phyloP scores from a whole-genome alignment of 306 rosid genomes.

The Malus sieversii region DNA sequence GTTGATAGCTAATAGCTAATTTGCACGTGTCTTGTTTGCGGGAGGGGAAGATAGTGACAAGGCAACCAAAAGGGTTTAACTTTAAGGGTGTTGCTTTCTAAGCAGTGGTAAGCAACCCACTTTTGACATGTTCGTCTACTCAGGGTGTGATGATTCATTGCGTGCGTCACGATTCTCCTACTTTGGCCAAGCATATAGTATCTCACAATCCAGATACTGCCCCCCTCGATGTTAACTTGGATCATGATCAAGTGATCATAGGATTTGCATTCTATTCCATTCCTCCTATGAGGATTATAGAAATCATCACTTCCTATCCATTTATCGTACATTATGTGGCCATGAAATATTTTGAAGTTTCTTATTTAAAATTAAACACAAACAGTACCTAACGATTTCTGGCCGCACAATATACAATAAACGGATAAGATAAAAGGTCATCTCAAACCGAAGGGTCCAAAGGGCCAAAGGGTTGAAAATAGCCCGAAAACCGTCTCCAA shows the following conservation, averaged over 20 bases:
- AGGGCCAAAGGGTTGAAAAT: too few relatives aligned
- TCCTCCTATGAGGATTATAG: too few relatives aligned
- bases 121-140: background rate
- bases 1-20: background rate
- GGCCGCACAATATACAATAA: too few relatives aligned
- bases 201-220: background rate
- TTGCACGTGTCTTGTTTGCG: background rate
- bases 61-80: background rate
- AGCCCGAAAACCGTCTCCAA: too few relatives aligned
- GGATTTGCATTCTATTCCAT: too few relatives aligned
- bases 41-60: background rate
- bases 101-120: background rate
- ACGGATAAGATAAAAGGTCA: too few relatives aligned
- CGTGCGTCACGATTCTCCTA: background rate
- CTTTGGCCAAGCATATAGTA: background rate
- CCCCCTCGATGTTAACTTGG: background rate
- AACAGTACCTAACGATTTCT: too few relatives aligned
- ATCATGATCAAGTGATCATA: background rate
- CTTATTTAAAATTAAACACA: too few relatives aligned
- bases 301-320: rapidly evolving
- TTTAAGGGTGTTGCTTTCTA: background rate
- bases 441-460: too few relatives aligned
- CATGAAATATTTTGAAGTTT: too few relatives aligned
- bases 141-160: background rate
- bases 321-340: too few relatives aligned